Evolutionary conservation across 495 filamentous ascomycete species (phyloP).

Genomic region (Aspergillus nidulans): DNA sequence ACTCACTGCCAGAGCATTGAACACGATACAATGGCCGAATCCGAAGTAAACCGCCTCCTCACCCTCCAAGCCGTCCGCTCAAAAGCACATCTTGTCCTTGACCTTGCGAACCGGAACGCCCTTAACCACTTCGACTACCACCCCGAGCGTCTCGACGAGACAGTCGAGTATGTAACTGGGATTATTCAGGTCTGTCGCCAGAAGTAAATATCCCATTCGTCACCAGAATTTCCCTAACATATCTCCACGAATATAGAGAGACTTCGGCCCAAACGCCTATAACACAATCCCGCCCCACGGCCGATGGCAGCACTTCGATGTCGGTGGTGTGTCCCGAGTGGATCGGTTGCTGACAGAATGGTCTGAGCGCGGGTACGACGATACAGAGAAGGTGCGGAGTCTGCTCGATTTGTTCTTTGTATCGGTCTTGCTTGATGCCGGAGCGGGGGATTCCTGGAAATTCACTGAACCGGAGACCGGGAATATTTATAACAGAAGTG

Average conservation of each 20-base stretch:
- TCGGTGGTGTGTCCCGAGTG: constrained; percentile 73
- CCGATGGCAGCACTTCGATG: constrained; percentile 85
- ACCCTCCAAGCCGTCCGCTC: constrained; percentile 36
- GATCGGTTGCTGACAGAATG: constrained; percentile 67
- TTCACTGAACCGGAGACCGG: constrained; percentile 49
- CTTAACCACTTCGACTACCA: constrained; percentile 35
- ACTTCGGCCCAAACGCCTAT: constrained; percentile 51
- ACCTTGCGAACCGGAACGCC: constrained; percentile 26
- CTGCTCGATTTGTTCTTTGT: constrained; percentile 83
- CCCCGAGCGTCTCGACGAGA: constrained; percentile 21
- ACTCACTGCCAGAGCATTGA: not conserved
- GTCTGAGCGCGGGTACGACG: constrained; percentile 55
- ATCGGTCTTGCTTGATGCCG: constrained; percentile 86
- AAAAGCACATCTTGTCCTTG: constrained; percentile 27
- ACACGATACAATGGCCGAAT: not conserved
- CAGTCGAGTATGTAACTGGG: constrained; percentile 28
- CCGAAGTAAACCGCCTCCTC: constrained; percentile 5
- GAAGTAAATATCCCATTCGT: too few relatives aligned
- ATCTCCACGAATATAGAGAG: constrained; percentile 40
- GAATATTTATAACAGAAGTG: constrained; percentile 46
- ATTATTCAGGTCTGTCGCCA: constrained; percentile 31
- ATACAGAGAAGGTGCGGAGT: constrained; percentile 67
- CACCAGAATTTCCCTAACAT: too few relatives aligned
- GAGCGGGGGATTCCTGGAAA: constrained; percentile 72
- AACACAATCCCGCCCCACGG: constrained; percentile 65